These are phyloP conservation scores for Datisca glomerata DNA, from an alignment of 306 rosid species.

Conservation along the genomic window DNA sequence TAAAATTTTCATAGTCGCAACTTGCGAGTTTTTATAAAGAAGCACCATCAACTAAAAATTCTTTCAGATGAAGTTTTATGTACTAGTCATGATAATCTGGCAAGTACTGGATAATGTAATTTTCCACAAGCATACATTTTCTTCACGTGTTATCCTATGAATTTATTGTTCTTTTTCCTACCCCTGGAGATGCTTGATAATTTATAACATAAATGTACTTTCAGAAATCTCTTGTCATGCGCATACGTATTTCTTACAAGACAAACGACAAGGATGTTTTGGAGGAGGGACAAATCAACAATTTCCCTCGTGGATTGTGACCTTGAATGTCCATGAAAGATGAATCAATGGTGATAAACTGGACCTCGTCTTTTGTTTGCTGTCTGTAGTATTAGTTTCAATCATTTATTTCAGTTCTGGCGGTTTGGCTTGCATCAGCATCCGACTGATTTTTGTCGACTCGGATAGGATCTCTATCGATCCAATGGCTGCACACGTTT, in stretches of 20 bases:
- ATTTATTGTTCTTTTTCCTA: too few species aligned
- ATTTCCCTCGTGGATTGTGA: constrained; percentile 77
- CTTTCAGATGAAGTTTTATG: too few species aligned
- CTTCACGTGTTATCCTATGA: too few species aligned
- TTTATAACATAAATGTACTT: constrained; percentile 19
- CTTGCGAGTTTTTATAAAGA: too few species aligned
- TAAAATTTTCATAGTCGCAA: too few species aligned
- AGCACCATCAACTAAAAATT: too few species aligned
- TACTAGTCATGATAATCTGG: too few species aligned
- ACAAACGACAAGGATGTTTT: constrained; percentile 61
- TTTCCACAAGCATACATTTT: too few species aligned
- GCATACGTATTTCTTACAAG: constrained; percentile 90
- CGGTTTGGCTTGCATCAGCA: constrained; percentile 22
- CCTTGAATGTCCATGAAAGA: constrained; percentile 13
- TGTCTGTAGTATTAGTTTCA: constrained; percentile 17
- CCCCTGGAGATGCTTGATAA: constrained; percentile 16
- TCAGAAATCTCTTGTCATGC: constrained; percentile 96
- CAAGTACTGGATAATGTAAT: too few species aligned
- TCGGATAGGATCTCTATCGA: constrained; percentile 23
- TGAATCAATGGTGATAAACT: constrained; percentile 25
- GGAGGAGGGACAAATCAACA: constrained; percentile 89
- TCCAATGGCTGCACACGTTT: constrained; percentile 30
- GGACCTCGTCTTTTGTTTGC: constrained; percentile 13
- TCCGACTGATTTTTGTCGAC: constrained; percentile 27
- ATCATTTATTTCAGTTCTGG: constrained; percentile 20